Evolutionary conservation across 768 basidiomycete genomes (phyloP).

Genomic region (Podaxis sp.): DNA sequence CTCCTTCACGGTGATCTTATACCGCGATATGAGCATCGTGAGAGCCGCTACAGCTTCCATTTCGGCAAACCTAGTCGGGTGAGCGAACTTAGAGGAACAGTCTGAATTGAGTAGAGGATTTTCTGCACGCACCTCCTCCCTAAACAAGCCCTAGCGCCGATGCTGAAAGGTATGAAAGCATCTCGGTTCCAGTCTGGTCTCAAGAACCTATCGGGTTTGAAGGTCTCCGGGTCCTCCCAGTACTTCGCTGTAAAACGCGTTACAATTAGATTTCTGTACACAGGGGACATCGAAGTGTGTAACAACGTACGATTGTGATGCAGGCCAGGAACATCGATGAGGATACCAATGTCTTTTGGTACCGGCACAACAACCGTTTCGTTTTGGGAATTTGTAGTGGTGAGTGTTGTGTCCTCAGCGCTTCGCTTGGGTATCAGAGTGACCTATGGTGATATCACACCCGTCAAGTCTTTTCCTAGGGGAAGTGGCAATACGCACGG

Average conservation of each 20-base stretch:
- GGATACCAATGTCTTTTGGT: slow-evolving; percentile 35
- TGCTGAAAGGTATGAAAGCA: slow-evolving; percentile 20
- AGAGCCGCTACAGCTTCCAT: slow-evolving; percentile 42
- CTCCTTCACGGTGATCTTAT: slow-evolving; percentile 41
- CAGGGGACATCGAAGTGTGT: neutral
- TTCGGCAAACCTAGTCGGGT: slow-evolving; percentile 34
- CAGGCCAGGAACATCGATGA: slow-evolving; percentile 32
- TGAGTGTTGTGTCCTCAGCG: slow-evolving; percentile 41
- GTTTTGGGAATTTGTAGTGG: slow-evolving; percentile 28
- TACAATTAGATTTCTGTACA: neutral
- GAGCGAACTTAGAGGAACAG: neutral
- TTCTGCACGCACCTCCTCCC: slow-evolving; percentile 32
- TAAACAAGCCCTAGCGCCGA: slow-evolving; percentile 38
- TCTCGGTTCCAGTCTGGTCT: slow-evolving; percentile 14
- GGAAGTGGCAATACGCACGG: slow-evolving; percentile 19
- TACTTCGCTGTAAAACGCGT: slow-evolving; percentile 31
- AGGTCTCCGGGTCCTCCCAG: slow-evolving; percentile 39
- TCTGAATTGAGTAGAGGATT: too few relatives aligned
- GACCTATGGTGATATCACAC: slow-evolving; percentile 21
- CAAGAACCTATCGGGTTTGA: slow-evolving; percentile 23
- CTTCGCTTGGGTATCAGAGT: slow-evolving; percentile 38
- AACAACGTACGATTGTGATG: slow-evolving; percentile 46
- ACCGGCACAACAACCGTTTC: slow-evolving; percentile 35
- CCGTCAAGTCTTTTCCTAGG: too few relatives aligned
- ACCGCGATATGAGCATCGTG: slow-evolving; percentile 40